Evolutionary conservation across 2,329 filamentous ascomycete genomes (phyloP).

Genomic region (Neophaeococcomyces mojaviensis): DNA sequence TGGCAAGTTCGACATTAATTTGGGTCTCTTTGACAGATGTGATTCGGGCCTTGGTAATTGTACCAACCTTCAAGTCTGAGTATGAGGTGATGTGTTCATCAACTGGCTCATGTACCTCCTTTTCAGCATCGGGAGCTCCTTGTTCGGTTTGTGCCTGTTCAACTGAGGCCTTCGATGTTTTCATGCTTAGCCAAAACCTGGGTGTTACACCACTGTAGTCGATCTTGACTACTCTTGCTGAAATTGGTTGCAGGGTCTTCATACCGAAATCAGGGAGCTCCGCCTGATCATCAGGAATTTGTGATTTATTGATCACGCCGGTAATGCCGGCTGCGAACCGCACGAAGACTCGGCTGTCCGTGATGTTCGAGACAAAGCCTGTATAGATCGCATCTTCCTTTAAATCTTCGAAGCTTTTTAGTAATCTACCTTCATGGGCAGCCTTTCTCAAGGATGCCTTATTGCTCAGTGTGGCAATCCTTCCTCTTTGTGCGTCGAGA

Average conservation of each 20-base stretch:
- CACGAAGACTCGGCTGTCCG: constrained; percentile 73
- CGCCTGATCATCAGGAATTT: constrained; percentile 64
- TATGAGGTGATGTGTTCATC: constrained; percentile 57
- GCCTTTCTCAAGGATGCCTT: constrained; percentile 77
- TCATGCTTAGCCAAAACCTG: constrained; percentile 61
- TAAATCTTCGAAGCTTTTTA: constrained; percentile 65
- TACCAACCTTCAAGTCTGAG: constrained; percentile 67
- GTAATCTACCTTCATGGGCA: constrained; percentile 61
- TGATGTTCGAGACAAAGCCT: constrained; percentile 82
- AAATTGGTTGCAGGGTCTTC: constrained; percentile 66
- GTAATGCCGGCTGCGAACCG: constrained; percentile 73
- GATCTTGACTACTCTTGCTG: constrained; percentile 63
- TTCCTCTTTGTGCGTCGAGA: constrained; percentile 74
- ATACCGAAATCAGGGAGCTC: constrained; percentile 69
- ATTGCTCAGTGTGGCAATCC: constrained; percentile 67
- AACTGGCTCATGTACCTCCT: constrained; percentile 49
- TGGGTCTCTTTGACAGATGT: constrained; percentile 85
- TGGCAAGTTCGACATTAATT: constrained; percentile 79
- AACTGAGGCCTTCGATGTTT: constrained; percentile 38
- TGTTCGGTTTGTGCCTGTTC: constrained; percentile 29
- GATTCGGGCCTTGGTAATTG: constrained; percentile 66
- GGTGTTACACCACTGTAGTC: constrained; percentile 55
- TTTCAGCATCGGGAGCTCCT: constrained; percentile 24
- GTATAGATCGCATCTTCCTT: constrained; percentile 60
- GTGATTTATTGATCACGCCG: constrained; percentile 71